phyloP scores from a whole-genome alignment of 805 yeast species.

The Cyberlindnera veronae region DNA sequence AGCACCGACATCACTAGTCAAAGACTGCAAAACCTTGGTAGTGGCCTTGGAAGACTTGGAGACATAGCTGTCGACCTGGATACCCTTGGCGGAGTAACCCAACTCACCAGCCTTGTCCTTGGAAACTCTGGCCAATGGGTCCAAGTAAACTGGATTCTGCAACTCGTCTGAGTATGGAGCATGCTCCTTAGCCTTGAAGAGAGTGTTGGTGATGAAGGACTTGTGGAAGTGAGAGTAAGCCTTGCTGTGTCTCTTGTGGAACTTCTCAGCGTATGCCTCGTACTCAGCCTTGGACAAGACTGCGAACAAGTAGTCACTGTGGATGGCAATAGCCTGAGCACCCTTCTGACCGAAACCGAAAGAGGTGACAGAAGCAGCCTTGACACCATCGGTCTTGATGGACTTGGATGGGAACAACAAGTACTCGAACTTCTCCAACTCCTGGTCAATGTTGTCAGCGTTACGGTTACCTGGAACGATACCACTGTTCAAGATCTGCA shows the following conservation, averaged over 20 bases:
- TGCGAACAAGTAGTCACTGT: constrained; percentile 91
- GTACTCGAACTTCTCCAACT: constrained; percentile 78
- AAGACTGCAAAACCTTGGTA: constrained; percentile 53
- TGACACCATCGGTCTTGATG: constrained; percentile 92
- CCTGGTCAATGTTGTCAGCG: constrained; percentile 91
- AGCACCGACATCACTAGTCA: constrained; percentile 46
- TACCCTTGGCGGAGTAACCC: constrained; percentile 44
- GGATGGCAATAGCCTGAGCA: constrained; percentile 88
- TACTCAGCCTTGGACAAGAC: constrained; percentile 71
- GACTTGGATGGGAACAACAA: constrained; percentile 93
- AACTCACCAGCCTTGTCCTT: constrained; percentile 39
- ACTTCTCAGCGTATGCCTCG: constrained; percentile 67
- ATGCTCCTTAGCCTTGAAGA: constrained; percentile 89
- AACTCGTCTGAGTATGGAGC: constrained; percentile 89
- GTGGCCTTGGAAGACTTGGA: constrained; percentile 51
- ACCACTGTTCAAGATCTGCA: constrained; percentile 90
- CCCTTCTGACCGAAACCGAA: constrained; percentile 99
- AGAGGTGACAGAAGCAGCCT: constrained; percentile 95
- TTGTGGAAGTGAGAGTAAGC: constrained; percentile 95
- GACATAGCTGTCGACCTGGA: constrained; percentile 49
- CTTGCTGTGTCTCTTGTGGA: constrained; percentile 74
- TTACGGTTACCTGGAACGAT: constrained; percentile 98
- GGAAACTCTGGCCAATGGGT: constrained; percentile 73
- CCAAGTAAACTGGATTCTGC: constrained; percentile 89
- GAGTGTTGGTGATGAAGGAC: constrained; percentile 84